Evolutionary conservation across 2,329 filamentous ascomycete species (phyloP).

Genomic region (Gyromitra esculenta): DNA sequence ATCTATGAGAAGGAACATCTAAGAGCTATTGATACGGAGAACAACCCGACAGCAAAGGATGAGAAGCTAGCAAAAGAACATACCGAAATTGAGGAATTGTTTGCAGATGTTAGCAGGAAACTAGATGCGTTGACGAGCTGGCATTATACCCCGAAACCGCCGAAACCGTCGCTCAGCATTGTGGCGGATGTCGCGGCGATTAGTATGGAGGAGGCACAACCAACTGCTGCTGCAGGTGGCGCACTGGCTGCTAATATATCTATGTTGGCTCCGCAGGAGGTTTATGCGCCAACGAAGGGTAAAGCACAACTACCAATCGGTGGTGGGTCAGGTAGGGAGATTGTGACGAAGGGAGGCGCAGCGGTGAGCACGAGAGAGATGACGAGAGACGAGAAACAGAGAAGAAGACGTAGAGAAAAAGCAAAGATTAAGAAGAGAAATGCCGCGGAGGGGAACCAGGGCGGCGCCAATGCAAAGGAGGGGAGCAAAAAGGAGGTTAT

Average conservation of each 20-base stretch:
- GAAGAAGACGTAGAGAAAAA: slow-evolving; percentile 81
- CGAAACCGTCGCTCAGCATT: slow-evolving; percentile 82
- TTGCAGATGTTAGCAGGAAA: slow-evolving; percentile 80
- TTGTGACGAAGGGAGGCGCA: slow-evolving; percentile 79
- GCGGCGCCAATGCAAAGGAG: slow-evolving; percentile 68
- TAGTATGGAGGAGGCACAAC: slow-evolving; percentile 93
- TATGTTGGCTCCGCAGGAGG: slow-evolving; percentile 90
- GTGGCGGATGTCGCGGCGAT: slow-evolving; percentile 91
- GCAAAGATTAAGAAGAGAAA: slow-evolving; percentile 80
- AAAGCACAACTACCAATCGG: slow-evolving; percentile 66
- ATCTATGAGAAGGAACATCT: slow-evolving; percentile 94
- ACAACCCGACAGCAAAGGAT: slow-evolving; percentile 76
- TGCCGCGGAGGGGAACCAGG: slow-evolving; percentile 64
- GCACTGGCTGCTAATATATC: slow-evolving; percentile 69
- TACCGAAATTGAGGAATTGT: slow-evolving; percentile 81
- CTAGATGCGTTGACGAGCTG: slow-evolving; percentile 91
- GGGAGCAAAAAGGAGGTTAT: slow-evolving; percentile 64
- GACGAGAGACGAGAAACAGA: slow-evolving; percentile 82
- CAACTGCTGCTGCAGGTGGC: slow-evolving; percentile 79
- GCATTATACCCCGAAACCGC: slow-evolving; percentile 92
- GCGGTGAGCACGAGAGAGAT: slow-evolving; percentile 86
- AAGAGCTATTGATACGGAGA: slow-evolving; percentile 77
- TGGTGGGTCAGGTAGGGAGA: slow-evolving; percentile 64
- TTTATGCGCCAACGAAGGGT: slow-evolving; percentile 82
- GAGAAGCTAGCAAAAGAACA: slow-evolving; percentile 85